A percentile compares a stretch with the other conserved stretches of the same genome.
Evolutionary conservation across 2,329 filamentous ascomycete genomes (phyloP).

Genomic region (Pleomassaria siparia): DNA sequence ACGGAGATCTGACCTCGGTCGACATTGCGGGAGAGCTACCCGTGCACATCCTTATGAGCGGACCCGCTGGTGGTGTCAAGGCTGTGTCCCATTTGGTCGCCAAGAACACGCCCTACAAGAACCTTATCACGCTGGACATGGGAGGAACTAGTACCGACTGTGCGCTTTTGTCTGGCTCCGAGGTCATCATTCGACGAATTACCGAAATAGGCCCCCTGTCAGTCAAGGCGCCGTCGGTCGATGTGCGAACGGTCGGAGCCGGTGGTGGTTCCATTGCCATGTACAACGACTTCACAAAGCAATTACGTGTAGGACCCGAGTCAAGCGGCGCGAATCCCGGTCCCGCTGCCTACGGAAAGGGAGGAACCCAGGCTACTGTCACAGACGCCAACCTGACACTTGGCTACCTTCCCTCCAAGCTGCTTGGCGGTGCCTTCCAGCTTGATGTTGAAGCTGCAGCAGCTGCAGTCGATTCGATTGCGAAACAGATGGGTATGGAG

Average conservation of each 20-base stretch:
- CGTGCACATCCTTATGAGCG: conserved; percentile 54
- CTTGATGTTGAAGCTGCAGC: conserved; percentile 49
- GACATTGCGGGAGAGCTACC: conserved; percentile 49
- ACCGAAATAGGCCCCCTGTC: conserved; percentile 49
- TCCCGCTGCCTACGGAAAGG: conserved; percentile 54
- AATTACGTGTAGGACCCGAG: conserved; percentile 54
- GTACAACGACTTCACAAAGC: conserved; percentile 51
- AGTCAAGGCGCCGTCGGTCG: conserved; percentile 51
- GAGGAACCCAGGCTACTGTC: conserved; percentile 50
- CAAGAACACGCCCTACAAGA: conserved; percentile 50
- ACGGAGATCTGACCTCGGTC: conserved; percentile 52
- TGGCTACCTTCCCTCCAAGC: conserved; percentile 50
- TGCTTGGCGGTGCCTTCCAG: conserved; percentile 51
- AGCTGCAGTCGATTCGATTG: conserved; percentile 47
- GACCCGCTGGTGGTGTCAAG: conserved; percentile 53
- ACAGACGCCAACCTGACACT: conserved; percentile 53
- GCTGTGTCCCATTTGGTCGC: conserved; percentile 52
- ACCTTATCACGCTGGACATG: conserved; percentile 54
- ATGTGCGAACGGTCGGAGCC: conserved; percentile 53
- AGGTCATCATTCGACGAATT: conserved; percentile 49
- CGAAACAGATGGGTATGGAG: conserved; percentile 50
- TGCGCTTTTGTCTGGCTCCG: conserved; percentile 48
- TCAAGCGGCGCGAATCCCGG: conserved; percentile 53
- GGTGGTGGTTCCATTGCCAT: conserved; percentile 54
- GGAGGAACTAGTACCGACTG: conserved; percentile 55